phyloP scores from a whole-genome alignment of 495 filamentous ascomycete genomes.

The Echria macrotheca region DNA sequence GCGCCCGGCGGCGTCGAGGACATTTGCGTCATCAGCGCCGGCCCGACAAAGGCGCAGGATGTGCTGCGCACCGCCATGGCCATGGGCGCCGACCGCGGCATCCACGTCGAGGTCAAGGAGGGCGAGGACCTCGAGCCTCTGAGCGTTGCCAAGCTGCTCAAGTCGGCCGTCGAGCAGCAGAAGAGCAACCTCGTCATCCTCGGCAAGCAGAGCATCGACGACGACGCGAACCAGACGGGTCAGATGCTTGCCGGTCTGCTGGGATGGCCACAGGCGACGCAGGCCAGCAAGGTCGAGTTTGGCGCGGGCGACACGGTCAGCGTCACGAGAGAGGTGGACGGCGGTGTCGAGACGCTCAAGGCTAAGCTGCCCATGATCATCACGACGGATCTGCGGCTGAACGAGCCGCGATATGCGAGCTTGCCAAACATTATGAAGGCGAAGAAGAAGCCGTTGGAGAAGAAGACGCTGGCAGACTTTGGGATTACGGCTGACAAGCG shows the following conservation, averaged over 20 bases:
- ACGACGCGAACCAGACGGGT: conserved; percentile 91
- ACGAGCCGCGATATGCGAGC: conserved; percentile 91
- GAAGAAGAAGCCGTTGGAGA: conserved; percentile 97
- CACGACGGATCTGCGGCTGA: conserved; percentile 90
- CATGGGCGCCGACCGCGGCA: conserved; percentile 90
- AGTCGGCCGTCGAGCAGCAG: conserved; percentile 69
- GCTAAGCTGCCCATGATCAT: conserved; percentile 83
- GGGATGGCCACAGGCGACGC: conserved; percentile 90
- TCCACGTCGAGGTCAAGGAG: conserved; percentile 73
- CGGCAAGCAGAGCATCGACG: conserved; percentile 97
- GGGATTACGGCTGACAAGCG: conserved; percentile 67
- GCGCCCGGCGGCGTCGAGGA: conserved; percentile 64
- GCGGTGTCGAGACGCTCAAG: conserved; percentile 83
- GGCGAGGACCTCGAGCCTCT: conserved; percentile 77
- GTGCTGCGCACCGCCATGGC: conserved; percentile 93
- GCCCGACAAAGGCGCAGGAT: conserved; percentile 80
- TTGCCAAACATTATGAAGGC: conserved; percentile 99
- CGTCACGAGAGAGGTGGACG: conserved; percentile 90
- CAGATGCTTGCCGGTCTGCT: conserved; percentile 95
- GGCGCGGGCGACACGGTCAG: conserved; percentile 53
- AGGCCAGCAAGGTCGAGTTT: conserved; percentile 77
- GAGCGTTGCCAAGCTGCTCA: conserved; percentile 81
- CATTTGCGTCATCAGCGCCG: conserved; percentile 84
- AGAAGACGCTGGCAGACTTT: conserved; percentile 77
- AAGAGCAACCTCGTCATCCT: conserved; percentile 85